These are phyloP conservation scores for Phoma herbarum DNA, from an alignment of 2,329 filamentous ascomycete genomes.

Conservation along the genomic window DNA sequence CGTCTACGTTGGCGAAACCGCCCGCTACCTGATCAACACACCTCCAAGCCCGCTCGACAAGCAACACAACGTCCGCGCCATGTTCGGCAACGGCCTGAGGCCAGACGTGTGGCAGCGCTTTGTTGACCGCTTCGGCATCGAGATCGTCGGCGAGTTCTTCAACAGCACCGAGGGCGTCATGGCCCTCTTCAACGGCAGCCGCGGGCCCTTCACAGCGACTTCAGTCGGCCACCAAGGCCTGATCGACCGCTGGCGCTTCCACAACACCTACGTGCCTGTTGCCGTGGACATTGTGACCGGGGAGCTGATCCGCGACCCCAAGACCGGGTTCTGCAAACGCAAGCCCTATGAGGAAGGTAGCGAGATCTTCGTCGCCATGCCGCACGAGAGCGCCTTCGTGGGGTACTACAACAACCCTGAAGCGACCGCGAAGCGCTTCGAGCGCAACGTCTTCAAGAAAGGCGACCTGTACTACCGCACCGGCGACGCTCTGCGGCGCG, in stretches of 20 bases:
- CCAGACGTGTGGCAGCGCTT: constrained; percentile 75
- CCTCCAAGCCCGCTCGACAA: constrained; percentile 70
- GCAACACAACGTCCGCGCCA: constrained; percentile 65
- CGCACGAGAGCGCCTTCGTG: constrained; percentile 66
- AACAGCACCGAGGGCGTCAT: constrained; percentile 79
- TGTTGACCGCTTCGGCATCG: constrained; percentile 69
- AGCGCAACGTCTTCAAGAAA: constrained; percentile 56
- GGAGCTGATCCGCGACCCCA: constrained; percentile 70
- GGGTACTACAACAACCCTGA: constrained; percentile 75
- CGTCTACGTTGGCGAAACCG: constrained; percentile 80
- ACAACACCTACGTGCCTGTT: constrained; percentile 70
- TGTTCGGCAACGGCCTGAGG: constrained; percentile 73
- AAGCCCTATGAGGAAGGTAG: constrained; percentile 73
- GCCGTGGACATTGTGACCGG: constrained; percentile 73
- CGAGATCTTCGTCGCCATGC: constrained; percentile 75
- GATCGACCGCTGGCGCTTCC: constrained; percentile 63
- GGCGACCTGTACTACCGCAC: constrained; percentile 61
- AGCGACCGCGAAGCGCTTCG: constrained; percentile 68
- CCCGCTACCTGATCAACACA: constrained; percentile 75
- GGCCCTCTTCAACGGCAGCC: constrained; percentile 65
- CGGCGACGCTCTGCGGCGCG: constrained; percentile 57
- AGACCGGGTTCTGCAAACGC: constrained; percentile 72
- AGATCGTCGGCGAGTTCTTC: constrained; percentile 76
- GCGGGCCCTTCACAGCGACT: constrained; percentile 68
- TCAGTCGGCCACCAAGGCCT: constrained; percentile 76